These are phyloP conservation scores for Xylaria arbuscula DNA, from an alignment of 2,329 filamentous ascomycete genomes.

Conservation along the genomic window DNA sequence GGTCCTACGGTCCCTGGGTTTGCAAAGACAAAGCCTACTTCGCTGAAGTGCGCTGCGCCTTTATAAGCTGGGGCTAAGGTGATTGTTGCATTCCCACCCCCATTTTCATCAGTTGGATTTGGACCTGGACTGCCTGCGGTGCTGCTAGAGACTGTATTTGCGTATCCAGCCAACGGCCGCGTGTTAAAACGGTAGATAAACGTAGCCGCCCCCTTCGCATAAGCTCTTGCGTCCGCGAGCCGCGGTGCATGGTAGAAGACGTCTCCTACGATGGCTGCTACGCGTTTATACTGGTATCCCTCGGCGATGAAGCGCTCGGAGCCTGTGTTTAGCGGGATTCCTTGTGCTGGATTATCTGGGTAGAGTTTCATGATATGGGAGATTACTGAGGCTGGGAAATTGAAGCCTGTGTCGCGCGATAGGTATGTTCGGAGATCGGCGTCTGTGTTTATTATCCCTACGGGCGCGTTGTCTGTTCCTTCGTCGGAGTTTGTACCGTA, in stretches of 20 bases:
- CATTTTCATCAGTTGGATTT: background rate
- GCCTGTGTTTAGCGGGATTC: constrained; percentile 58
- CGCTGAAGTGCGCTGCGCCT: constrained; percentile 53
- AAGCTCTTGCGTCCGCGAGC: constrained; percentile 61
- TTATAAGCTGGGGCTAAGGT: constrained; percentile 49
- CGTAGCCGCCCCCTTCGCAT: constrained; percentile 53
- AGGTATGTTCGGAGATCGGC: constrained; percentile 42
- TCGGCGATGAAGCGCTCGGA: constrained; percentile 49
- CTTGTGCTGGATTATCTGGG: constrained; percentile 61
- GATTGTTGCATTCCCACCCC: constrained; percentile 14
- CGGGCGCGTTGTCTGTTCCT: constrained; percentile 55
- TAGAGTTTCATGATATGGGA: constrained; percentile 59
- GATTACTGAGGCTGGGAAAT: constrained; percentile 44
- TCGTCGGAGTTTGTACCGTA: constrained; percentile 74
- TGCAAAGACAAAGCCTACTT: constrained; percentile 55
- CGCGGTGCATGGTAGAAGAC: constrained; percentile 65
- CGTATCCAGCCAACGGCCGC: constrained; percentile 37
- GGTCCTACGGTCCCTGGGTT: constrained; percentile 44
- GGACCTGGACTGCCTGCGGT: constrained; percentile 34
- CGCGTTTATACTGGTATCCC: constrained; percentile 64
- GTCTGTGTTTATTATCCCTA: constrained; percentile 44
- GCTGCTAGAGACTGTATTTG: constrained; percentile 2
- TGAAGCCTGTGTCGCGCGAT: constrained; percentile 39
- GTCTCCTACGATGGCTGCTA: constrained; percentile 66
- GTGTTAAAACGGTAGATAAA: constrained; percentile 74